A percentile compares a stretch with the other conserved stretches of the same genome.
Evolutionary conservation across 148 eudicot genomes (phyloP).

Genomic region (Rhododendron vialii): DNA sequence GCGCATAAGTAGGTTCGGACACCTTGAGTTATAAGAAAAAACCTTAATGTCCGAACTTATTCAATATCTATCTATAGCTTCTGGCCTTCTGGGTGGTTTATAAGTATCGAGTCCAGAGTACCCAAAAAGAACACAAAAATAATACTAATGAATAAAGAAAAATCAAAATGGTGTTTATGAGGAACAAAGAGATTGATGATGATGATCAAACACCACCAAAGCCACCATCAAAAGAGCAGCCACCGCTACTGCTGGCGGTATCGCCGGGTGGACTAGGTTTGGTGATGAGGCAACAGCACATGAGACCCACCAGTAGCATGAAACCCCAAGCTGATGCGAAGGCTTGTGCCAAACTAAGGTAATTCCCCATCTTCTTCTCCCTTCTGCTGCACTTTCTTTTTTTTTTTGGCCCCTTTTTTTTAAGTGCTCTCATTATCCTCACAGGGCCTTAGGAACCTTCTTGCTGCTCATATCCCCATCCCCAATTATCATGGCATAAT

Average conservation of each 20-base stretch:
- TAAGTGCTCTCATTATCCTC: background rate
- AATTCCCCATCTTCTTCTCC: constrained; percentile 9
- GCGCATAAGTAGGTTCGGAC: background rate
- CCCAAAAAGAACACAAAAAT: background rate
- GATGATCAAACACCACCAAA: constrained; percentile 22
- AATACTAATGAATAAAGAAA: background rate
- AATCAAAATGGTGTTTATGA: background rate
- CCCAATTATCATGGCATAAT: background rate
- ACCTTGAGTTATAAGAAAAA: background rate
- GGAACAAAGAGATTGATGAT: background rate
- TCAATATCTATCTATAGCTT: background rate
- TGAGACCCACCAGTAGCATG: constrained; percentile 34
- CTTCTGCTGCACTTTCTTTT: background rate
- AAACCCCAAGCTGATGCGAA: constrained; percentile 41
- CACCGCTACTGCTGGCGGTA: constrained; percentile 12
- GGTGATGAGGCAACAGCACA: constrained; percentile 48
- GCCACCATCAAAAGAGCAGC: constrained; percentile 44
- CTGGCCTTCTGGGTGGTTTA: background rate
- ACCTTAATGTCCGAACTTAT: background rate
- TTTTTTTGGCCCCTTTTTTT: background rate
- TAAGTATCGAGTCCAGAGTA: background rate
- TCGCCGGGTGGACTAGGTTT: constrained; percentile 22
- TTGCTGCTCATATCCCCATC: background rate
- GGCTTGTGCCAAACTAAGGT: constrained; percentile 34
- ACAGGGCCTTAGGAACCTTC: background rate